Evolutionary conservation across 2,329 filamentous ascomycete genomes (phyloP).

Genomic region (Aspergillus oerlinghausenensis): DNA sequence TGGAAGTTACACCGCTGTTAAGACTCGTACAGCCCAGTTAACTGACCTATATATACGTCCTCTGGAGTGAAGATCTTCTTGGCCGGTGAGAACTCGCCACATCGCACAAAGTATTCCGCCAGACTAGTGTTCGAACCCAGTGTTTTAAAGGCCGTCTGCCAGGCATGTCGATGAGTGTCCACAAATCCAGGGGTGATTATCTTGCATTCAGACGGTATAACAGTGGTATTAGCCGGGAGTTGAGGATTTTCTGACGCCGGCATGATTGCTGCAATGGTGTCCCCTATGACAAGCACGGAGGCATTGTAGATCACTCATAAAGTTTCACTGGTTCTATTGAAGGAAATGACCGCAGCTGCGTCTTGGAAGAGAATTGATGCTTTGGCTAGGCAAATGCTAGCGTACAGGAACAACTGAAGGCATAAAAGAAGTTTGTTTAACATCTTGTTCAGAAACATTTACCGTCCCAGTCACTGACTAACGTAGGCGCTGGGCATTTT

Average conservation of each 20-base stretch:
- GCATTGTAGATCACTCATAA: no score
- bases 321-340: no score
- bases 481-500: conserved; percentile 70
- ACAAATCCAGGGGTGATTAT: conserved; percentile 48
- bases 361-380: no score
- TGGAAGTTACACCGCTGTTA: conserved; percentile 52
- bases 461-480: neutral
- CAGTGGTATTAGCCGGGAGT: no score
- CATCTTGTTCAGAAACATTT: no score
- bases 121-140: conserved; percentile 50
- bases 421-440: no score
- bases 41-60: conserved; percentile 46
- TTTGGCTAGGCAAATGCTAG: no score
- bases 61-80: conserved; percentile 36
- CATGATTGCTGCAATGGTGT: no score
- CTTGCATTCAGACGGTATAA: neutral
- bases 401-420: no score
- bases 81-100: neutral
- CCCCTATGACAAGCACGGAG: no score
- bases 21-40: conserved; percentile 49
- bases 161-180: conserved; percentile 53
- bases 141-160: conserved; percentile 55
- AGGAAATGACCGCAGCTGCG: no score
- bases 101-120: conserved; percentile 42
- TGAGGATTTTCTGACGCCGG: no score